Evolutionary conservation across 768 basidiomycete species (phyloP).

Genomic region (Mycena chlorophos): DNA sequence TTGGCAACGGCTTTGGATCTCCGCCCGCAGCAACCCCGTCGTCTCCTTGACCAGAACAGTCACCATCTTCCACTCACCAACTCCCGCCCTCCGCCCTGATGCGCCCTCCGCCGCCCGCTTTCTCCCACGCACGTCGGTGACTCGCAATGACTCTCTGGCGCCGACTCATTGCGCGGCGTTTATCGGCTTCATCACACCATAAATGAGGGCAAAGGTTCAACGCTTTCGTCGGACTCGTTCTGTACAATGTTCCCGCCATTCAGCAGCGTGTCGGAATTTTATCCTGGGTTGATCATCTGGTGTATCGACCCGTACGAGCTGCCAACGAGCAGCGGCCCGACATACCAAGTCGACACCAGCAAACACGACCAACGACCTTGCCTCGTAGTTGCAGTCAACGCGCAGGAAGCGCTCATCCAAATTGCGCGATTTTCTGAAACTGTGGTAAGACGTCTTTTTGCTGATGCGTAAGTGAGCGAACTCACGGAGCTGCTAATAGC

Average conservation of each 20-base stretch:
- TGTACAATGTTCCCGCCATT: not conserved
- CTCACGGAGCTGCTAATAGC: not conserved
- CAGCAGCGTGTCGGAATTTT: not conserved
- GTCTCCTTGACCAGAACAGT: no score
- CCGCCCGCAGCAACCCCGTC: no score
- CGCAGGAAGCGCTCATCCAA: not conserved
- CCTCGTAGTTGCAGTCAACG: not conserved
- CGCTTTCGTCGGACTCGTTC: no score
- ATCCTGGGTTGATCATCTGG: not conserved
- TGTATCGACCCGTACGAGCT: not conserved
- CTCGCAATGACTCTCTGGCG: no score
- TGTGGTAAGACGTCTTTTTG: not conserved
- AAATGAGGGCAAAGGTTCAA: no score
- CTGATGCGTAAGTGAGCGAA: not conserved
- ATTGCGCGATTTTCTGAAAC: not conserved
- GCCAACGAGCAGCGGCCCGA: not conserved
- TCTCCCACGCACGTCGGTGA: no score
- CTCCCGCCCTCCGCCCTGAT: no score
- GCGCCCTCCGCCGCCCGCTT: no score
- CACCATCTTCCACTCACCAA: no score
- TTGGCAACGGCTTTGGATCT: no score
- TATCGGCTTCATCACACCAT: no score
- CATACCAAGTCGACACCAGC: not conserved
- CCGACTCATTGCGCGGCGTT: no score
- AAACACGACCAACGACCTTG: not conserved